Evolutionary conservation across 2,329 filamentous ascomycete genomes (phyloP).

Genomic region (Akanthomyces muscarius): DNA sequence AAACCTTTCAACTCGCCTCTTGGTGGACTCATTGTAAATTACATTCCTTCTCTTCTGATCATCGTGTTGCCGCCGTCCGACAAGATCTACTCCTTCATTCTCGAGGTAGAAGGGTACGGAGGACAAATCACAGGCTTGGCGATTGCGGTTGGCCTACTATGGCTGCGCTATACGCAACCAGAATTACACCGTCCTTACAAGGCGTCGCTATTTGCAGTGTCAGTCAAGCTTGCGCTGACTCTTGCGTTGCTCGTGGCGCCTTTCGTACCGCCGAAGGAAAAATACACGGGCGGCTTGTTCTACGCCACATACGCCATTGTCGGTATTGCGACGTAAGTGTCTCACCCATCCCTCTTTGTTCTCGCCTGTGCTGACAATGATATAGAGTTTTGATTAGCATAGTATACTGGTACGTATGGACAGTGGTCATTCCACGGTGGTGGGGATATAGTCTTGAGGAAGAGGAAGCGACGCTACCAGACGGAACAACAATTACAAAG

Average conservation of each 20-base stretch:
- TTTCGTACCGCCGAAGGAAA: slow-evolving; percentile 55
- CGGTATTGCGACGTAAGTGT: slow-evolving; percentile 47
- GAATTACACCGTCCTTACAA: slow-evolving; percentile 61
- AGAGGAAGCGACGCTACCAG: slow-evolving; percentile 52
- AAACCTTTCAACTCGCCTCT: slow-evolving; percentile 64
- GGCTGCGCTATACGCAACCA: slow-evolving; percentile 56
- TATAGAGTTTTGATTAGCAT: slow-evolving; percentile 53
- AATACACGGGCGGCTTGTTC: slow-evolving; percentile 42
- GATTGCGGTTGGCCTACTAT: slow-evolving; percentile 53
- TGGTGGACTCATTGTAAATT: slow-evolving; percentile 65
- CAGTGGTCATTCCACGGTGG: slow-evolving; percentile 54
- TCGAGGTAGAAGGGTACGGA: slow-evolving; percentile 68
- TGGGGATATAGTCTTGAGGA: slow-evolving; percentile 61
- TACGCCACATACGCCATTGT: slow-evolving; percentile 54
- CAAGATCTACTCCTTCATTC: slow-evolving; percentile 68
- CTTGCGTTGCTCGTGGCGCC: slow-evolving; percentile 55
- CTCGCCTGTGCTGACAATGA: not conserved
- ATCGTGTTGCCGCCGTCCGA: slow-evolving; percentile 61
- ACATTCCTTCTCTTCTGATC: slow-evolving; percentile 62
- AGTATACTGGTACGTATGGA: slow-evolving; percentile 67
- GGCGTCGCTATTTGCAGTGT: slow-evolving; percentile 58
- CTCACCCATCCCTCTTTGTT: not conserved
- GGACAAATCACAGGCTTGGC: slow-evolving; percentile 58
- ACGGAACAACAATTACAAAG: slow-evolving; percentile 64
- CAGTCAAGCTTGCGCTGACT: slow-evolving; percentile 51